Evolutionary conservation across 495 filamentous ascomycete species (phyloP).

Genomic region (Astrothelium subdiscretum): DNA sequence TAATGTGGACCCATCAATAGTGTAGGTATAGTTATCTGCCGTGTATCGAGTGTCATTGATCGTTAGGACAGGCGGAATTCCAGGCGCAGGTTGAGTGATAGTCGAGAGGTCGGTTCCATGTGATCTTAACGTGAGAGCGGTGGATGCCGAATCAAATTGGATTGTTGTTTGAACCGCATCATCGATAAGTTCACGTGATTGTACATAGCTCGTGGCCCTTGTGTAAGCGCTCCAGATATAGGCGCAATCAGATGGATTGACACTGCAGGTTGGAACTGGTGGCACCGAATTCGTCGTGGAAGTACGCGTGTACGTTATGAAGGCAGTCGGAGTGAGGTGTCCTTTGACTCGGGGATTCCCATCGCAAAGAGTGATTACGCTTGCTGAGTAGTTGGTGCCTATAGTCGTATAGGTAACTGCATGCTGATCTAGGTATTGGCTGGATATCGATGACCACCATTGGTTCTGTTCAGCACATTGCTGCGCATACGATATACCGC

Average conservation of each 20-base stretch:
- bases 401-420: neutral
- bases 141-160: neutral
- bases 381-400: neutral
- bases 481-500: neutral
- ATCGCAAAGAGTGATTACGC: conserved; percentile 4
- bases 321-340: neutral
- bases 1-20: neutral
- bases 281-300: neutral
- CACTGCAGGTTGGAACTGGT: neutral
- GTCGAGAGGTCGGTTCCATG: neutral
- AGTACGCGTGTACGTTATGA: neutral
- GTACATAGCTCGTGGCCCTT: neutral
- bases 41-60: neutral
- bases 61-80: neutral
- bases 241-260: conserved; percentile 4
- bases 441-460: neutral
- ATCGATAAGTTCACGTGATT: neutral
- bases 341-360: neutral
- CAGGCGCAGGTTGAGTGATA: neutral
- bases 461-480: neutral
- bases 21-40: neutral
- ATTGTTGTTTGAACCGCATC: neutral
- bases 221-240: neutral
- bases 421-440: neutral
- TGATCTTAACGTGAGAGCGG: neutral